Evolutionary conservation across 768 basidiomycete genomes (phyloP), one percentile per base, ranked within the genome.

Genomic region (Serendipita vermifera): DNA sequence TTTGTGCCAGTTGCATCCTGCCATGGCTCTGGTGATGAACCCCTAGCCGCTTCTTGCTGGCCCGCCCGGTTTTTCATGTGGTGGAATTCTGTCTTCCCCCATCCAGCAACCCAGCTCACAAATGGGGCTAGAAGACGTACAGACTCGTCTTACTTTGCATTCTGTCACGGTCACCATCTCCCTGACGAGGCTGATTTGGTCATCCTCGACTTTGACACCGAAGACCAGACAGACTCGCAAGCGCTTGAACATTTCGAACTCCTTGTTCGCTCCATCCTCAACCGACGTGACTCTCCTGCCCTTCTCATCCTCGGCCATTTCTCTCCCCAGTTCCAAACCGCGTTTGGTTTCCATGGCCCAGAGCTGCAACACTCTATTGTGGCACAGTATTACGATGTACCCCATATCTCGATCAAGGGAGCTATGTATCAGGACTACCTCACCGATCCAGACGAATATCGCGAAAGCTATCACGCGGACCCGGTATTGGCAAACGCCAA

Each of bases 1-100:
- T n/a, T 15, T 17, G 39, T 32, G 20, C 1, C 65, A 92, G 92
- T 96, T 17, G 91, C 92, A 55, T 81, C 92, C 1, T 97, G 92
- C 66, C 87, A 93, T 64, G 92, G 93, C 20, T 85, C 91, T 6
- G 93, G 92, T 1, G 85, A 93, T 64, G 87, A 93, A 66, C 90
- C 89, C 3, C 74, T 96, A 56, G 79, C 87, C 0, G 75, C 86
- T 0, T 70, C 70, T 60, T 93, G 94, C 68, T 99, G 97, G 69
- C 94, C 96, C 1, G 82, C 87, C n/a, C 80, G 81, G 55, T 88
- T 98, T 72, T 98, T 98, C 74, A 74, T 83, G 53, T 99, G 96
- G 94, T 96, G 94, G 88, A 90, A 93, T 70, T 77, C 75, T 55
- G 80, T 98, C n/a, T 99, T 99, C 71, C 96, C 94, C 0, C 90